Evolutionary conservation across 176 grass and related monocot genomes (phyloP).

Genomic region (Ananas comosus): DNA sequence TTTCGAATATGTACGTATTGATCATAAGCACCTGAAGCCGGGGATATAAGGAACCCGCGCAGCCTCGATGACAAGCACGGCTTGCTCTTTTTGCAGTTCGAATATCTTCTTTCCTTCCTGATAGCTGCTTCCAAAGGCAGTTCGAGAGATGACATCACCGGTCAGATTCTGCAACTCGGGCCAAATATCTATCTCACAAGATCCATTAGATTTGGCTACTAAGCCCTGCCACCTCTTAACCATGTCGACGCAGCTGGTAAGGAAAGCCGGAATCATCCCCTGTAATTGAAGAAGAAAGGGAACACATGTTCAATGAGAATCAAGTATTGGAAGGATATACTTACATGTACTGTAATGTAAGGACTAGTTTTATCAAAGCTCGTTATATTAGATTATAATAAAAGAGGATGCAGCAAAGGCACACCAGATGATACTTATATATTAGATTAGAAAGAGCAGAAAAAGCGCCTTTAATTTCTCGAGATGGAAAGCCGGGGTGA

Average conservation of each 20-base stretch:
- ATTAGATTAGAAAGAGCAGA: too few species aligned
- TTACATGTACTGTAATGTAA: background rate
- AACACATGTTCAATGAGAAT: background rate
- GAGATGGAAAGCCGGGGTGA: conserved; percentile 36
- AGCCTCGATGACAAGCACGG: conserved; percentile 13
- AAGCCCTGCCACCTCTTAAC: conserved; percentile 24
- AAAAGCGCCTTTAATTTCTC: conserved; percentile 30
- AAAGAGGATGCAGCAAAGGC: too few species aligned
- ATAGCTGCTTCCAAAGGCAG: conserved; percentile 40
- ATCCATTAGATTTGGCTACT: background rate
- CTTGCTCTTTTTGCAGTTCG: conserved; percentile 30
- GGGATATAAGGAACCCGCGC: conserved; percentile 19
- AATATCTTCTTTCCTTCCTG: conserved; percentile 33
- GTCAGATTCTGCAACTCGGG: conserved; percentile 26
- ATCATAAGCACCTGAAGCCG: conserved; percentile 18
- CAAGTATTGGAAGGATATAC: background rate
- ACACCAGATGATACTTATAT: too few species aligned
- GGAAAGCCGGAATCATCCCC: conserved; percentile 32
- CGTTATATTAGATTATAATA: background rate
- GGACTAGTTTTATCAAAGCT: background rate
- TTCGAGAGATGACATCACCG: conserved; percentile 36
- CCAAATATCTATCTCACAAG: conserved; percentile 32
- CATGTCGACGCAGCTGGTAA: conserved; percentile 20
- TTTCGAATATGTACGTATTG: too few species aligned
- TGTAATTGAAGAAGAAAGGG: conserved; percentile 1